Percentiles rank a stretch among this genome's conserved stretches.
phyloP scores from a whole-genome alignment of 805 yeast genomes.

The Wickerhamomyces bisporus region DNA sequence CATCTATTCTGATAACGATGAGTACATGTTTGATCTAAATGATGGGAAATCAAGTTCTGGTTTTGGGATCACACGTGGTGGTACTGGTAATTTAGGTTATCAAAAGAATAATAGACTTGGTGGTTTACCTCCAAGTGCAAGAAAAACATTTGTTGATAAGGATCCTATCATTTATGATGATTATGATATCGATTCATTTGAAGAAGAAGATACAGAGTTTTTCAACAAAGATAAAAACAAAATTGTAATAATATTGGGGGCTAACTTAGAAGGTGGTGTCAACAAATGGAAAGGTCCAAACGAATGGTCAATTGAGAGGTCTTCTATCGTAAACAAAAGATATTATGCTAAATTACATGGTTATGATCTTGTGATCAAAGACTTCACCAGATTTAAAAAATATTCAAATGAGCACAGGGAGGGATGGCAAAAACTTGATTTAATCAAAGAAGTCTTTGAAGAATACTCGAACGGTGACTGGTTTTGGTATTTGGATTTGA shows the following conservation, averaged over 20 bases:
- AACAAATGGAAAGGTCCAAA: constrained; percentile 34
- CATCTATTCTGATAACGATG: constrained; percentile 1
- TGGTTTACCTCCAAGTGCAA: constrained; percentile 22
- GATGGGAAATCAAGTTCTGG: constrained; percentile 21
- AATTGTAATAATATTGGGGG: constrained; percentile 34
- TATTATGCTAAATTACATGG: constrained; percentile 44
- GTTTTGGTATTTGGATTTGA: constrained; percentile 39
- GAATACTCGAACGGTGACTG: constrained; percentile 28
- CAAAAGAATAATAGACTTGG: constrained; percentile 18
- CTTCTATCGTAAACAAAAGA: constrained; percentile 42
- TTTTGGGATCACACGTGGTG: constrained; percentile 23
- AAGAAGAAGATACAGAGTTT: constrained; percentile 1
- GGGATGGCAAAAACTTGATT: constrained; percentile 40
- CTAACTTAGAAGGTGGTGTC: constrained; percentile 37
- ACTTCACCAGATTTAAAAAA: constrained; percentile 40
- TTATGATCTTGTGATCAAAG: constrained; percentile 41
- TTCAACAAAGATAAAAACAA: constrained; percentile 22
- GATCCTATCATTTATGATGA: constrained; percentile 10
- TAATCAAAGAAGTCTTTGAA: constrained; percentile 30
- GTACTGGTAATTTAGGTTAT: constrained; percentile 21
- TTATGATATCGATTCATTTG: constrained; percentile 10
- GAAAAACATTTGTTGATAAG: constrained; percentile 8
- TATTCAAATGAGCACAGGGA: constrained; percentile 46
- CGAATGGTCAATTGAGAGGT: constrained; percentile 42
- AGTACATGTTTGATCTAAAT: constrained; percentile 14